Evolutionary conservation across 768 basidiomycete genomes (phyloP), one percentile per base, ranked within the genome.

Genomic region (Sistotremastrum suecicum): DNA sequence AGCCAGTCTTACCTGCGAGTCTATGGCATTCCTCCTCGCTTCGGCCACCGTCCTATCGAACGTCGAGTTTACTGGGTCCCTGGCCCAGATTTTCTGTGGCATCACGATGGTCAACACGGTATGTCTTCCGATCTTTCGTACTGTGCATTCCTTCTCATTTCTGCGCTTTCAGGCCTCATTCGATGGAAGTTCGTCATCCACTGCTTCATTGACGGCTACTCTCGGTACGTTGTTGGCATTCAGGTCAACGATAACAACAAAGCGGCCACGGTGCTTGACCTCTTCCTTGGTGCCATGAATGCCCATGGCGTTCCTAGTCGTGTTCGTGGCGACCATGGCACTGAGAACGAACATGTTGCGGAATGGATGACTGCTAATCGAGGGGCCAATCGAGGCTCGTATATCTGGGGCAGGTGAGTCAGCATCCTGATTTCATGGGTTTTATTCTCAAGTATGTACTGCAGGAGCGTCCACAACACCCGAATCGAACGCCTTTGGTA

Each of bases 401-500:
- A 66, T 39, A 68, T 68, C 6, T 67, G 59, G 58, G 66, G 66
- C 30, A 37, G 54, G 63, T 63, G 49, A 47, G 54, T 41, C 11
- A 32, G 12, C 7, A 30, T 11, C 29, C 33, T 32, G 5, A 33
- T 29, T 5, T 10, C 43, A 1, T 45, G 1, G 28, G 9, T 6
- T 33, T 10, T 12, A 29, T 10, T 30, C 6, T 33, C 39, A 2
- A 49, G 29, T 39, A 39, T 42, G 12, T 50, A 2, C 32, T 50
- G 9, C 45, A 50, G n/a, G n/a, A 9, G 1, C 41, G 46, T 43
- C 47, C 47, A 34, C 40, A 29, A 10, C 48, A 42, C 39, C 34
- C 36, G 0, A 51, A 65, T 68, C 33, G 65, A 70, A 41, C 51
- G 60, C 1, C 51, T 69, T 0, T 70, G 68, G 66, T 54, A 53